A percentile compares a stretch with the other conserved stretches of the same genome.
Evolutionary conservation across 371 early-diverging fungal species (phyloP).

Genomic region (Coemansia sp.): DNA sequence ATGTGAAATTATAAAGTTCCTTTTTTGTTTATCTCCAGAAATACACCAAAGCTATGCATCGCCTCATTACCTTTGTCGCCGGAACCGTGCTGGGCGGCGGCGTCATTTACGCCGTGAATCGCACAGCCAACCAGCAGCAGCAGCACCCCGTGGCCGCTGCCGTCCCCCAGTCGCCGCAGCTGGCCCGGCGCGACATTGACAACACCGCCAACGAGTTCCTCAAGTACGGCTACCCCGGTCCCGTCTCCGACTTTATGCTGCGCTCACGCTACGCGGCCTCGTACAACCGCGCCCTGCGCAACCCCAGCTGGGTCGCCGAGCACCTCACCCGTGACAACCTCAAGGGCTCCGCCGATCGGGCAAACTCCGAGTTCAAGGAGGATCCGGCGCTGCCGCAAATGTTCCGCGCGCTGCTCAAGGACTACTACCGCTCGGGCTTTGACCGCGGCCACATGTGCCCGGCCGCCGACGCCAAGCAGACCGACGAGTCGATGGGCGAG

Average conservation of each 20-base stretch:
- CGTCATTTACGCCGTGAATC: constrained; percentile 25
- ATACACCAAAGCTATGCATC: constrained; percentile 27
- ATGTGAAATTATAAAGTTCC: neutral
- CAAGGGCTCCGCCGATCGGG: constrained; percentile 55
- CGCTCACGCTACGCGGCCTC: constrained; percentile 63
- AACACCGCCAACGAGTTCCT: constrained; percentile 32
- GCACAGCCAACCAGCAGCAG: neutral
- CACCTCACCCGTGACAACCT: constrained; percentile 71
- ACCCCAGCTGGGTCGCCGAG: constrained; percentile 81
- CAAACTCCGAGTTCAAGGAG: constrained; percentile 69
- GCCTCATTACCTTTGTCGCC: constrained; percentile 38
- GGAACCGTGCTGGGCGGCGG: constrained; percentile 44
- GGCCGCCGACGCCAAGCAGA: constrained; percentile 76
- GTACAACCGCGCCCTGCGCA: constrained; percentile 74
- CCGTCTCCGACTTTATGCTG: constrained; percentile 61
- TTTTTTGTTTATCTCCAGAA: neutral
- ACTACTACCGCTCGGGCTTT: constrained; percentile 72
- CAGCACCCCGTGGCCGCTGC: neutral
- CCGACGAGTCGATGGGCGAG: constrained; percentile 72
- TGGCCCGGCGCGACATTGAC: neutral
- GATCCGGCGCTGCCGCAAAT: constrained; percentile 62
- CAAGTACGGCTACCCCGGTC: constrained; percentile 53
- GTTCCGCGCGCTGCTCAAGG: constrained; percentile 68
- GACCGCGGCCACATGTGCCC: constrained; percentile 86
- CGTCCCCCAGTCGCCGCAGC: neutral